Base-by-base conservation (phyloP, 345 rosid species). In the Sonneratia caseolaris region DNA sequence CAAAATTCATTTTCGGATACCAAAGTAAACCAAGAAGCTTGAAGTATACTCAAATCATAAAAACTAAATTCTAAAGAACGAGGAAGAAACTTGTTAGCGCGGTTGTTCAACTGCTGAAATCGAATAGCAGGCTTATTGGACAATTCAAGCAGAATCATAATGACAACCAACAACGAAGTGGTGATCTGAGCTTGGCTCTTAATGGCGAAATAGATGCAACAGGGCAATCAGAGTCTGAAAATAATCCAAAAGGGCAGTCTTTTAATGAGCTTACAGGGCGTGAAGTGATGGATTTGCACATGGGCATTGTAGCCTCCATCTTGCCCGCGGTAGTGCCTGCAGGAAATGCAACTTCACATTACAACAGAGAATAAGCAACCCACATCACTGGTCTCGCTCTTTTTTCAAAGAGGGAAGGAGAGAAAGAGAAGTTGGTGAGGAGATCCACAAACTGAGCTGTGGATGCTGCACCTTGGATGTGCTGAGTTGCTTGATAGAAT, bases 271-370 rank as follows among this genome's bases (percentile, higher is more conserved):
- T 86, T 81, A 89, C 96, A 27, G 93, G 86, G 77, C 86, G 27
- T 15, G 91, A 77, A 45, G 84, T 47, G 18, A 84, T 18, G 59
- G 95, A 84, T 81, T 85, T 93, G 85, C 82, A 84, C 48, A 81
- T 75, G 24, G 90, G 85, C 78, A 85, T 70, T 70, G 87, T 83
- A n/a, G 91, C 84, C 79, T 90, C 98, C 91, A 93, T 89, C 69
- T 73, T 74, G 71, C 62, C 74, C 19, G 70, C 73, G 57, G 64
- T 47, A 27, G 22, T 11, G n/a, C 68, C 75, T 61, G 24, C 27
- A 71, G 56, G 19, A 18, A 19, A 53, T 19, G 6, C n/a, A 8
- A 65, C 47, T 18, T 35, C 38, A 61, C 7, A 68, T 49, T 43
- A 65, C 37, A 38, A 70, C 43, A 9, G 22, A 22, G 36, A 57